phyloP scores from a whole-genome alignment of 2,329 filamentous ascomycete genomes.

The Tolypocladium pustulatum region DNA sequence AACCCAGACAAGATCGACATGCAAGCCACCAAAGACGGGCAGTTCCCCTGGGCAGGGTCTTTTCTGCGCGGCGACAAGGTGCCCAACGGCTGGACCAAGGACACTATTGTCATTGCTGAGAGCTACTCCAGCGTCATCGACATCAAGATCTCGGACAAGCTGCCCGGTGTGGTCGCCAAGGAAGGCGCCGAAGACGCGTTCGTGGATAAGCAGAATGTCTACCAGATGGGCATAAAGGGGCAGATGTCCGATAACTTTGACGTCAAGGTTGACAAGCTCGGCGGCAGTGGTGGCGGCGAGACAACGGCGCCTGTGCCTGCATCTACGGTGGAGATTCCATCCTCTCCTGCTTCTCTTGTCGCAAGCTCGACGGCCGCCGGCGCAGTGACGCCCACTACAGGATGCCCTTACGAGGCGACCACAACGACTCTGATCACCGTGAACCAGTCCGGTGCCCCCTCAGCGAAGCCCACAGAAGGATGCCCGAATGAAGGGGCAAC shows the following conservation, averaged over 20 bases:
- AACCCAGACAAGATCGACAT: constrained; percentile 29
- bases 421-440: neutral
- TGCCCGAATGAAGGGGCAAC: neutral
- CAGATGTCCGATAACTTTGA: constrained; percentile 36
- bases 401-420: neutral
- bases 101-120: constrained; percentile 25
- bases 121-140: constrained; percentile 30
- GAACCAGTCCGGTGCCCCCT: neutral
- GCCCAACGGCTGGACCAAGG: constrained; percentile 23
- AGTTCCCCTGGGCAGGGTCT: constrained; percentile 30
- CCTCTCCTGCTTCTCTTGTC: neutral
- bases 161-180: constrained; percentile 12
- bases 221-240: constrained; percentile 30
- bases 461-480: neutral
- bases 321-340: neutral
- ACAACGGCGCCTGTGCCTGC: neutral
- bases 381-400: neutral
- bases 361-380: neutral
- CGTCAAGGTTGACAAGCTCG: constrained; percentile 24
- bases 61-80: constrained; percentile 27
- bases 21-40: constrained; percentile 25
- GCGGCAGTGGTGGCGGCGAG: constrained; percentile 9
- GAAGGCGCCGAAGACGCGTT: constrained; percentile 16
- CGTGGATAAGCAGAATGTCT: constrained; percentile 26
- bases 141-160: constrained; percentile 23